Evolutionary conservation across 2,329 filamentous ascomycete species (phyloP).

Genomic region (Beauveria pseudobassiana): DNA sequence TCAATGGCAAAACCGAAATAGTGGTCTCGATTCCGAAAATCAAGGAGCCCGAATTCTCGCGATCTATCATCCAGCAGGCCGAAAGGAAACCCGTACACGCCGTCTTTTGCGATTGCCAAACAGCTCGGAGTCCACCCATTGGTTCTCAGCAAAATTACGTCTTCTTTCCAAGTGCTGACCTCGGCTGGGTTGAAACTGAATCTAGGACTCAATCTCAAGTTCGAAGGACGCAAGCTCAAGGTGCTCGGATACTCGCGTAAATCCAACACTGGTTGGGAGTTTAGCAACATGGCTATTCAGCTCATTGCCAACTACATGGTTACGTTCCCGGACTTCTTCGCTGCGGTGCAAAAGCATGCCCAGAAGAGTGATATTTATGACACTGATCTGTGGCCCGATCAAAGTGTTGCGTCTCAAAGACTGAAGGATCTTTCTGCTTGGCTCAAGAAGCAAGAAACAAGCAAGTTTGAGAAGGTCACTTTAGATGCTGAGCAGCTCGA

Average conservation of each 20-base stretch:
- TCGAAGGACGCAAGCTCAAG: conserved; percentile 91
- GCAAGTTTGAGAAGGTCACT: conserved; percentile 90
- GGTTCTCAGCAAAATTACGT: conserved; percentile 90
- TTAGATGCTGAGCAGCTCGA: conserved; percentile 95
- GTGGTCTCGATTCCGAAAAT: conserved; percentile 65
- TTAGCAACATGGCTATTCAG: conserved; percentile 74
- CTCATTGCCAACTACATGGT: conserved; percentile 86
- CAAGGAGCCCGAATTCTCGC: conserved; percentile 76
- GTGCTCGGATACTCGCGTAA: conserved; percentile 93
- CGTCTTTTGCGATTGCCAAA: conserved; percentile 82
- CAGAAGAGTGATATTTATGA: conserved; percentile 78
- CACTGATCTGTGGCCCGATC: conserved; percentile 74
- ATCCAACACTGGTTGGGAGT: conserved; percentile 85
- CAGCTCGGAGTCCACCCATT: conserved; percentile 76
- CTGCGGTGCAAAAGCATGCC: conserved; percentile 76
- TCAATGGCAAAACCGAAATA: conserved; percentile 67
- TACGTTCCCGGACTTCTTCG: conserved; percentile 91
- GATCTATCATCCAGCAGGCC: conserved; percentile 61
- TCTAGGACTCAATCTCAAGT: conserved; percentile 91
- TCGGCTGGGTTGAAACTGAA: conserved; percentile 80
- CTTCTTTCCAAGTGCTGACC: conserved; percentile 75
- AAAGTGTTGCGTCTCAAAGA: conserved; percentile 62
- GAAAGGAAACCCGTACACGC: conserved; percentile 71
- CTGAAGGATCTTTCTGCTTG: conserved; percentile 92
- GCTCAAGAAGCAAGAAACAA: conserved; percentile 86